phyloP scores from a whole-genome alignment of 805 yeast species.

The Metschnikowia baotianmanensis region DNA sequence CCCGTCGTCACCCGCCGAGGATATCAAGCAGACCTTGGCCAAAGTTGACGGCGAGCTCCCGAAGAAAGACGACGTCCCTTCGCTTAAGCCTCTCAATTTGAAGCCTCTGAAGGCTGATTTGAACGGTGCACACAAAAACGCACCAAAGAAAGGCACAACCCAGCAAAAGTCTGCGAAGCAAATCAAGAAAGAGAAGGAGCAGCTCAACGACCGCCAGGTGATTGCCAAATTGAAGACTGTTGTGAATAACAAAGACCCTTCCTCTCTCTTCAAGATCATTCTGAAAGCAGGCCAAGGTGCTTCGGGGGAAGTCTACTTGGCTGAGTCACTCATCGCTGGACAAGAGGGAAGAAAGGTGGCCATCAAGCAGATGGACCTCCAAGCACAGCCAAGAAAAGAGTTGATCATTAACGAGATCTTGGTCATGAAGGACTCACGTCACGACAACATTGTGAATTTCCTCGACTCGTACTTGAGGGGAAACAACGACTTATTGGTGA shows the following conservation, averaged over 20 bases:
- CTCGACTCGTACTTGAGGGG: conserved; percentile 85
- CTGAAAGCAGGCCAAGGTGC: conserved; percentile 98
- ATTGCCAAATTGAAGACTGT: conserved; percentile 79
- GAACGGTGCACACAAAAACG: conserved; percentile 10
- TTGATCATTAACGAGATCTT: conserved; percentile 91
- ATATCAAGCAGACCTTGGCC: conserved; percentile 26
- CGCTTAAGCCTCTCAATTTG: conserved; percentile 16
- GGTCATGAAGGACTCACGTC: conserved; percentile 95
- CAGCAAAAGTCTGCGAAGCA: conserved; percentile 37
- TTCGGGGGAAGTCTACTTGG: conserved; percentile 90
- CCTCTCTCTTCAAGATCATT: conserved; percentile 69
- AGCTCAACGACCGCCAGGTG: conserved; percentile 81
- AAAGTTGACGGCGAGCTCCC: conserved; percentile 1
- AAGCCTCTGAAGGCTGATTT: conserved; percentile 14
- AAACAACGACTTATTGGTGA: conserved; percentile 88
- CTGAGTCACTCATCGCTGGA: conserved; percentile 56
- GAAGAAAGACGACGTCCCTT: conserved; percentile 1
- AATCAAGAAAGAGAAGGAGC: conserved; percentile 40
- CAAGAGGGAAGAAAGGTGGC: conserved; percentile 68
- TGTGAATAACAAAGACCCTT: conserved; percentile 83
- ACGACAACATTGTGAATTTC: conserved; percentile 92
- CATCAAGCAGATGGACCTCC: conserved; percentile 91
- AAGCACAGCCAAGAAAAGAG: conserved; percentile 91
- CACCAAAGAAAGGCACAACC: neutral
- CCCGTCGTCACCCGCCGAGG: conserved; percentile 30